A percentile compares a stretch with the other conserved stretches of the same genome.
phyloP scores from a whole-genome alignment of 148 eudicot species.

The Vaccinium darrowii region DNA sequence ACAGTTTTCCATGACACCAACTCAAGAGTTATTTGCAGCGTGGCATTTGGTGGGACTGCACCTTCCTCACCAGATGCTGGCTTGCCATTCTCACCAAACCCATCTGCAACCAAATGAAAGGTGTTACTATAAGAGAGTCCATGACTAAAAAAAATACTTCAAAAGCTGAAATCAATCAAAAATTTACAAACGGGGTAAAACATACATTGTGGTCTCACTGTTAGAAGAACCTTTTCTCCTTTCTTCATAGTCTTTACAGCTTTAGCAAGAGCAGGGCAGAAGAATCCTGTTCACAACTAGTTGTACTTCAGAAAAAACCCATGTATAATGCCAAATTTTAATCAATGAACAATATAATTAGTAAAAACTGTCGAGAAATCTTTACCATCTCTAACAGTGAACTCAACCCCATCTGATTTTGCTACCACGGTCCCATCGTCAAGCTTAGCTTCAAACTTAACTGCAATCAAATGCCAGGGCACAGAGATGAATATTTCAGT shows the following conservation, averaged over 20 bases:
- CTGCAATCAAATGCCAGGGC: constrained; percentile 34
- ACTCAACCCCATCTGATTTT: constrained; percentile 74
- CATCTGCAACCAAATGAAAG: constrained; percentile 51
- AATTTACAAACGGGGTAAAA: background rate
- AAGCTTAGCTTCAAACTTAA: constrained; percentile 73
- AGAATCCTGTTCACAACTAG: constrained; percentile 50
- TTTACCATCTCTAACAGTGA: constrained; percentile 75
- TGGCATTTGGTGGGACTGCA: constrained; percentile 84
- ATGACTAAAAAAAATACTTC: background rate
- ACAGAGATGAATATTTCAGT: background rate
- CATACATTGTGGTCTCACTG: constrained; percentile 92
- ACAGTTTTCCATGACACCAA: constrained; percentile 87
- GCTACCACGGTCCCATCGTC: constrained; percentile 75
- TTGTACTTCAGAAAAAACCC: background rate
- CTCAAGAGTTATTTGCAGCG: constrained; percentile 67
- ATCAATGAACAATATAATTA: too few relatives aligned
- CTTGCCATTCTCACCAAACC: constrained; percentile 90
- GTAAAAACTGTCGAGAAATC: background rate
- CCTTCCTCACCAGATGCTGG: constrained; percentile 69
- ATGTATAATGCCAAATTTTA: background rate
- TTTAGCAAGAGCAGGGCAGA: constrained; percentile 86
- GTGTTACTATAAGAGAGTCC: background rate
- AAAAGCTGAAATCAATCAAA: background rate
- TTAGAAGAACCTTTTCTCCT: constrained; percentile 80
- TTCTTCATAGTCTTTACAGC: constrained; percentile 99